Evolutionary conservation across 352 stramenopile species (phyloP).

Genomic region (Pelagophyceae sp.): DNA sequence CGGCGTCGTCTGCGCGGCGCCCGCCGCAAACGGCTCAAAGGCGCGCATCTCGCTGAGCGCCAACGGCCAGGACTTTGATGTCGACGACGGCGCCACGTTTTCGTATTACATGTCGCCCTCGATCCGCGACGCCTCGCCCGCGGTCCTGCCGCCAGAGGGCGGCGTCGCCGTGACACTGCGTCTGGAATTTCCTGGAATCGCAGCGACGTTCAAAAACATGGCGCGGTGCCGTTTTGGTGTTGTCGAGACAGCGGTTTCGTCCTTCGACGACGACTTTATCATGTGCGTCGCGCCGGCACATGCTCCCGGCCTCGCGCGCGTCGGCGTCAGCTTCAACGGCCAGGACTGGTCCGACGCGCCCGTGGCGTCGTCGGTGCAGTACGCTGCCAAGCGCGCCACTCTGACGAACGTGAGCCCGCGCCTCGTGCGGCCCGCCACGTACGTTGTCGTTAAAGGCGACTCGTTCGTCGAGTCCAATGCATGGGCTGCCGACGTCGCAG

Average conservation of each 20-base stretch:
- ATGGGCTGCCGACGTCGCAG: neutral
- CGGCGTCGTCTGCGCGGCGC: neutral
- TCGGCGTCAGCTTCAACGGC: neutral
- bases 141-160: neutral
- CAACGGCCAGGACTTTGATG: conserved; percentile 10
- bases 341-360: neutral
- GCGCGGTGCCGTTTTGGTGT: neutral
- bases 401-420: neutral
- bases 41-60: neutral
- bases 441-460: neutral
- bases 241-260: neutral
- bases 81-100: neutral
- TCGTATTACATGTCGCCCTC: neutral
- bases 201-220: neutral
- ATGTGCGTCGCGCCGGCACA: neutral
- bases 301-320: neutral
- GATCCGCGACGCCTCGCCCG: neutral
- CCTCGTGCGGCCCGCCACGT: neutral
- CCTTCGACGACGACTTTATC: neutral
- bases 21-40: neutral
- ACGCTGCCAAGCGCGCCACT: neutral
- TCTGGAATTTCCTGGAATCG: neutral
- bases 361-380: neutral
- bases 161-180: neutral
- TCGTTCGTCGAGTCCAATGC: neutral